These are phyloP conservation scores for Athelia psychrophila DNA, from an alignment of 1,284 basidiomycete species.

Conservation along the genomic window DNA sequence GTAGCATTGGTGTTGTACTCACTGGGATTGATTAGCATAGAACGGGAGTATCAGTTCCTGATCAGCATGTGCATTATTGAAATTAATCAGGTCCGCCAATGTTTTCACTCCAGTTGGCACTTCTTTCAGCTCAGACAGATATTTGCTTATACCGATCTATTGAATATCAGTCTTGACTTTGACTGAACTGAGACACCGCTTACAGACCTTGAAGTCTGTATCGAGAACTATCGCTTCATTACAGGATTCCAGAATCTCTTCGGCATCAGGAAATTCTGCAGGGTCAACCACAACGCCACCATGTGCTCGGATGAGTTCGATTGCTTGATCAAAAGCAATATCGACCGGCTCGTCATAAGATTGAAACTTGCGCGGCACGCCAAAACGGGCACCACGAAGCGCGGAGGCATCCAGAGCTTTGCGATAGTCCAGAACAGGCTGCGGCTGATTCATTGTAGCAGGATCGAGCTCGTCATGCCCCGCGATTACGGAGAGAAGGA, in stretches of 20 bases:
- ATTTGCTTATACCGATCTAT: conserved; percentile 52
- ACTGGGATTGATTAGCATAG: conserved; percentile 48
- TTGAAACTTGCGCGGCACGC: conserved; percentile 52
- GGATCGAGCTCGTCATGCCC: conserved; percentile 60
- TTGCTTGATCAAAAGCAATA: conserved; percentile 46
- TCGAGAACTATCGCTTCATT: conserved; percentile 54
- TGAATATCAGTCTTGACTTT: background rate
- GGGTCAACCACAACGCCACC: conserved; percentile 64
- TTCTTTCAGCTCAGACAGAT: conserved; percentile 36
- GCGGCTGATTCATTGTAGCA: conserved; percentile 57
- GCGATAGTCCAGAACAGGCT: conserved; percentile 50
- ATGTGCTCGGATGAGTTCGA: conserved; percentile 42
- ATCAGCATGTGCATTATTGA: conserved; percentile 45
- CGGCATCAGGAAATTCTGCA: conserved; percentile 55
- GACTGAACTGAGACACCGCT: no score
- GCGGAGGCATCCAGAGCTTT: conserved; percentile 47
- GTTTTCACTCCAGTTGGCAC: conserved; percentile 54
- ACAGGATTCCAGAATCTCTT: conserved; percentile 45
- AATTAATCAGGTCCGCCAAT: conserved; percentile 53
- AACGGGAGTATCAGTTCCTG: conserved; percentile 40
- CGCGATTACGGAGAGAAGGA: conserved; percentile 59
- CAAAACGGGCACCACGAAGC: conserved; percentile 55
- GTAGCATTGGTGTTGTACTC: conserved; percentile 10
- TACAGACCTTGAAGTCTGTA: conserved; percentile 55
- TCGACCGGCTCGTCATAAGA: conserved; percentile 41